A percentile compares a stretch with the other conserved stretches of the same genome.
Evolutionary conservation across 2,329 filamentous ascomycete genomes (phyloP).

Genomic region (Neurospora sp.): DNA sequence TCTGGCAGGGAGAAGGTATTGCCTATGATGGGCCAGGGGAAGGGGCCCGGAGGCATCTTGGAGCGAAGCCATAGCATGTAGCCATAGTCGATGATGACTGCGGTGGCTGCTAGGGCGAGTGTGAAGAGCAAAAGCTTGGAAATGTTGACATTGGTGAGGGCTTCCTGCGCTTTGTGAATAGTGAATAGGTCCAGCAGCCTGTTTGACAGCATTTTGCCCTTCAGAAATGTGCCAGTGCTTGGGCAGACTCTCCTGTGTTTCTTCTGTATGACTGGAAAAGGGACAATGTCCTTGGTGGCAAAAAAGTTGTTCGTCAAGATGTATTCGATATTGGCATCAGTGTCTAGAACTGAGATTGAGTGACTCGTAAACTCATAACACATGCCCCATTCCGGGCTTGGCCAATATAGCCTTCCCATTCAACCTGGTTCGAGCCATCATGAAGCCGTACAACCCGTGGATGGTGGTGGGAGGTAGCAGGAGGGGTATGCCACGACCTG

Average conservation of each 20-base stretch:
- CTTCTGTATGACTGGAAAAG: not conserved
- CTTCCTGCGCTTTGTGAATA: constrained; percentile 17
- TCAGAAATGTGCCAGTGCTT: not conserved
- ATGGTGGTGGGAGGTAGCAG: not conserved
- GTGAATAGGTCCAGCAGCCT: constrained; percentile 11
- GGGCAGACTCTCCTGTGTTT: not conserved
- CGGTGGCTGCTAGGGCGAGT: constrained; percentile 18
- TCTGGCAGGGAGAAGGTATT: constrained; percentile 46
- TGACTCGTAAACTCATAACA: not conserved
- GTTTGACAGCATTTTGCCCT: constrained; percentile 18
- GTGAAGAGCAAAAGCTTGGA: constrained; percentile 14
- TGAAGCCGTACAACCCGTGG: too few relatives aligned
- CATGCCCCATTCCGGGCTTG: not conserved
- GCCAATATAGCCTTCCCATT: too few relatives aligned
- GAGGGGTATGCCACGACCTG: too few relatives aligned
- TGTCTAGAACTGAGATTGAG: not conserved
- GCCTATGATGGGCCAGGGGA: constrained; percentile 43
- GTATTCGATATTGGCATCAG: not conserved
- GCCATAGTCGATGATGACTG: constrained; percentile 31
- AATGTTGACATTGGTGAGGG: constrained; percentile 10
- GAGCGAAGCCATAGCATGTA: constrained; percentile 39
- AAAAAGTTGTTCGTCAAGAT: not conserved
- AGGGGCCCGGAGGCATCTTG: constrained; percentile 43
- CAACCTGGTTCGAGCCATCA: too few relatives aligned
- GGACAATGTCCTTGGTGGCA: not conserved